Evolutionary conservation across 208 protist species (phyloP), one percentile per base, ranked within the genome.

Genomic region (Wallacemonas sp.): DNA sequence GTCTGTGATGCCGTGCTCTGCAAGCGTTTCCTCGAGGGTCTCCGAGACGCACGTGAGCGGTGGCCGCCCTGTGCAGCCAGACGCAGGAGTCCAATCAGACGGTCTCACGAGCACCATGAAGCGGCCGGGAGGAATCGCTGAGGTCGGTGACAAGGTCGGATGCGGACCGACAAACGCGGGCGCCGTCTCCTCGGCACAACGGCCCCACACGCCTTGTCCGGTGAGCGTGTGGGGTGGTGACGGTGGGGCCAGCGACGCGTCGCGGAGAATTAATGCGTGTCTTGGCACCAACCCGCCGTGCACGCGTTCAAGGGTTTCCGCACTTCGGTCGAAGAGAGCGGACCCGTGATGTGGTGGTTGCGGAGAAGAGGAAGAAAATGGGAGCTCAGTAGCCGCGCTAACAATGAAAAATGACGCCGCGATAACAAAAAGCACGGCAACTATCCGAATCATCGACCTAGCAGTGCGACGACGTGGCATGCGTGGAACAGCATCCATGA

Each of bases 1-100:
- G 33, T 90, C 84, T 25, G 31, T 44, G n/a, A 59, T 8, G 11
- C 31, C 31, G 31, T 44, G 5, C 12, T 25, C 1, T 4, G 20
- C 31, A 4, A 59, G 52, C n/a, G 5, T 41, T 36, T 20, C 32
- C 20, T 59, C 52, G n/a, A 59, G 22, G 3, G 52, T 41, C n/a
- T 59, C 29, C 25, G 52, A 18, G 3, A 42, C 32, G 52, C 22
- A 59, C 11, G 10, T 14, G 10, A 59, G 52, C 28, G 52, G 52
- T 14, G 52, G 52, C 3, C 32, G 52, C 4, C 52, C 52, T 12
- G 26, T 22, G 28, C 20, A 57, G 26, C 25, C 49, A 33, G 49
- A 33, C 10, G 26, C n/a, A 16, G 49, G 29, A 11, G 28, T 57
- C 49, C 49, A 57, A 4, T 18, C 25, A 22, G 20, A 12, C 29